Base-by-base conservation (phyloP, 371 early-diverging fungal species). In the Saksenaea vasiformis region DNA sequence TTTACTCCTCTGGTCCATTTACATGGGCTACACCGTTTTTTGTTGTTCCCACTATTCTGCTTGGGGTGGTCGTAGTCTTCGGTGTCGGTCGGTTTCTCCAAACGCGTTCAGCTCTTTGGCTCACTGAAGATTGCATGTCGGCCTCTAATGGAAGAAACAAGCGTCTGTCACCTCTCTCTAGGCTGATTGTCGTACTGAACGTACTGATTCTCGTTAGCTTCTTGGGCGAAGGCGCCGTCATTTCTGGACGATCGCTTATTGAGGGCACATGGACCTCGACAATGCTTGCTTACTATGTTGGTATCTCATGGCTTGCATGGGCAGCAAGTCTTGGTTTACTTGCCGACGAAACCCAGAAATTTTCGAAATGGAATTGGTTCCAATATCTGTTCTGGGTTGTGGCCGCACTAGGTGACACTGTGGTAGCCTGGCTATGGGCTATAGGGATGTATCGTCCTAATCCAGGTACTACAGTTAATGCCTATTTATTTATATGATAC, bases 311-410 rank as follows among this genome's bases (percentile, higher is more conserved):
- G 65, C 39, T 75, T 3, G 72, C 79, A 8, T 82, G 83, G 83
- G 60, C 60, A 11, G 19, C 78, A 24, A 60, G 56, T n/a, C 61
- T 78, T 15, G 56, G 63, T 0, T 64, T 59, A 15, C 56, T 77
- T 5, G 53, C 68, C 5, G 69, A 75, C 47, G 79, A 82, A 62
- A 70, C 76, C 1, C 66, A 71, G 53, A 71, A 72, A 47, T 78
- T 72, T 31, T 66, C 70, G 4, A 67, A 68, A 58, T 82, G 79
- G 79, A 64, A 71, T 47, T 82, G 83, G 83, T 51, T 74, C 13
- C 83, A 79, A 35, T 82, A 82, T 55, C 54, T 62, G 17, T 79
- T 76, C 58, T 82, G 76, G 71, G 67, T 66, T 26, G 57, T 67
- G 9, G 73, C 73, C 35, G 54, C 60, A 15, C 24, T 76, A 4